A percentile compares a stretch with the other conserved stretches of the same genome.
These are phyloP conservation scores for Diplocarpon mali DNA, from an alignment of 2,329 filamentous ascomycete species.

Conservation along the genomic window DNA sequence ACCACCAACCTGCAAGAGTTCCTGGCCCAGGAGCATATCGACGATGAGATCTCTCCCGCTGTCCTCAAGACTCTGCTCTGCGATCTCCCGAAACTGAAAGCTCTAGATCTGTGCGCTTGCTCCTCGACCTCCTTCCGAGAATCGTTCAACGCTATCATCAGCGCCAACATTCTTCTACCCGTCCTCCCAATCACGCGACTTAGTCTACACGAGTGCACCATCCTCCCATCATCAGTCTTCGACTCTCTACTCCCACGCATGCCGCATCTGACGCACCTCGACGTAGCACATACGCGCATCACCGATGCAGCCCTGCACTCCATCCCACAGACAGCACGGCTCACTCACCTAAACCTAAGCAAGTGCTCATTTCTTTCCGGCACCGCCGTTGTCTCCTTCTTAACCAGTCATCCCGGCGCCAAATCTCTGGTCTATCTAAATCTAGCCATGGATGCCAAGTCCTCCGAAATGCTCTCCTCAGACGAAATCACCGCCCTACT, in stretches of 20 bases:
- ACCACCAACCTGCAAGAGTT: slow-evolving; percentile 69
- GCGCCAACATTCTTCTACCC: slow-evolving; percentile 32
- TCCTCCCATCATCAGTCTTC: slow-evolving; percentile 55
- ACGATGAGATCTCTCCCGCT: slow-evolving; percentile 58
- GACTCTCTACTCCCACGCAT: slow-evolving; percentile 63
- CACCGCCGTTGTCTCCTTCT: slow-evolving; percentile 55
- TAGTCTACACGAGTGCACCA: slow-evolving; percentile 70
- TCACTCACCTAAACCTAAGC: slow-evolving; percentile 69
- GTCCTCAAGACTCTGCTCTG: slow-evolving; percentile 53
- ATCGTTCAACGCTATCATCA: slow-evolving; percentile 44
- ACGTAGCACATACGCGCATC: slow-evolving; percentile 68
- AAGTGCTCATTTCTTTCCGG: slow-evolving; percentile 64
- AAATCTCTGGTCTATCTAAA: slow-evolving; percentile 60
- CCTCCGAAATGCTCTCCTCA: slow-evolving; percentile 58
- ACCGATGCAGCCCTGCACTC: slow-evolving; percentile 59
- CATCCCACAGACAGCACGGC: slow-evolving; percentile 58
- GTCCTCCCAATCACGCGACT: slow-evolving; percentile 52
- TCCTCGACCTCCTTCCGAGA: slow-evolving; percentile 56
- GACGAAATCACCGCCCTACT: slow-evolving; percentile 55
- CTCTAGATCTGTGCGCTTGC: slow-evolving; percentile 68
- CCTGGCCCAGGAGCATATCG: slow-evolving; percentile 69
- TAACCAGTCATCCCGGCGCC: slow-evolving; percentile 60
- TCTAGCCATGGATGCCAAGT: slow-evolving; percentile 59
- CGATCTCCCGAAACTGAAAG: slow-evolving; percentile 37
- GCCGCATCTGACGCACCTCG: slow-evolving; percentile 59